These are phyloP conservation scores for Talaromyces sp. DNA, from an alignment of 2,329 filamentous ascomycete species.

Conservation along the genomic window DNA sequence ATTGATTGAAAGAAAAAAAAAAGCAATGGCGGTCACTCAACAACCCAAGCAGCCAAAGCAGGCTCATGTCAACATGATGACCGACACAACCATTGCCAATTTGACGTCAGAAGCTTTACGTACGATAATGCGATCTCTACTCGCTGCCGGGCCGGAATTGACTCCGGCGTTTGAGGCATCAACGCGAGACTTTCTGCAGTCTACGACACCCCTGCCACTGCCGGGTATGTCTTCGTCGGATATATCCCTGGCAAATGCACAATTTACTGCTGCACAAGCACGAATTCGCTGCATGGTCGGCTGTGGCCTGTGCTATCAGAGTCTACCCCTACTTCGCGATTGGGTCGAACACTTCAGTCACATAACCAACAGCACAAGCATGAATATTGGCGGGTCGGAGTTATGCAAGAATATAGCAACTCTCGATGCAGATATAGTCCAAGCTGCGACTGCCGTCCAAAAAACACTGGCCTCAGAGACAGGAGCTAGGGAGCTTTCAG, in stretches of 20 bases:
- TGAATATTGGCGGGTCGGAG: background rate
- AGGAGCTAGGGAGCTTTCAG: conserved; percentile 18
- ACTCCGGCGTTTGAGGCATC: conserved; percentile 30
- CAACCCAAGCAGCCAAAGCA: conserved; percentile 7
- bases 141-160: conserved; percentile 17
- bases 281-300: conserved; percentile 30
- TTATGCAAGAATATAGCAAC: conserved; percentile 18
- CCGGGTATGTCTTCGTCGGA: background rate
- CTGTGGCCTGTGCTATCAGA: conserved; percentile 29
- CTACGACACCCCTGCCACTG: background rate
- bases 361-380: too few species aligned
- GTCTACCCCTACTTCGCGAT: conserved; percentile 18
- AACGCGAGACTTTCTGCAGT: background rate
- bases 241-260: background rate
- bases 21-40: background rate
- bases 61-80: conserved; percentile 47
- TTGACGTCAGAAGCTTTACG: conserved; percentile 39
- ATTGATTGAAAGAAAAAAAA: too few species aligned
- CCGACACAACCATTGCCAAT: conserved; percentile 43
- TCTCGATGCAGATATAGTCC: conserved; percentile 36
- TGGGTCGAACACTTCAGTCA: background rate
- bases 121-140: conserved; percentile 28
- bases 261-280: conserved; percentile 14
- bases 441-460: conserved; percentile 34
- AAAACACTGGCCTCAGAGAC: conserved; percentile 24